These are phyloP conservation scores for Torulaspora microellipsoides DNA, from an alignment of 805 yeast genomes.

Conservation along the genomic window DNA sequence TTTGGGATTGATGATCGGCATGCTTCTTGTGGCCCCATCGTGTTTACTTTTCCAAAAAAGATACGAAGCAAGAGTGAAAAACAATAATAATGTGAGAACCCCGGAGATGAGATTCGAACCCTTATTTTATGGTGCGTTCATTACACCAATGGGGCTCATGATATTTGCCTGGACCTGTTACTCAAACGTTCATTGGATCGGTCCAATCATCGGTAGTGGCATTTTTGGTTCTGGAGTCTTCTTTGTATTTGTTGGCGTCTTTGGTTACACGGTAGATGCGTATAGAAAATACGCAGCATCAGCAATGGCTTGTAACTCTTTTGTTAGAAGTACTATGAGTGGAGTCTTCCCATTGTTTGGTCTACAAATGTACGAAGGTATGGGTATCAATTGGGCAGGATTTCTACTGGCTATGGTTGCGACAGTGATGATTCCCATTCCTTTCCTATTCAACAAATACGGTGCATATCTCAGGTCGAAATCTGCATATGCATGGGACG, in stretches of 20 bases:
- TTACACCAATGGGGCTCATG: conserved; percentile 61
- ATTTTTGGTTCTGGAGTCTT: conserved; percentile 69
- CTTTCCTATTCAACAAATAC: conserved; percentile 47
- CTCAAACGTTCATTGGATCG: conserved; percentile 63
- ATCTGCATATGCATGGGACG: conserved; percentile 46
- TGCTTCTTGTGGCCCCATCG: conserved; percentile 43
- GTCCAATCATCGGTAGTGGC: conserved; percentile 65
- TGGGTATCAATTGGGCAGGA: conserved; percentile 58
- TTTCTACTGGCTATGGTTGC: conserved; percentile 49
- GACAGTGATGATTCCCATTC: conserved; percentile 48
- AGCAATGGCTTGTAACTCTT: conserved; percentile 47
- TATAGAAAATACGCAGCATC: conserved; percentile 53
- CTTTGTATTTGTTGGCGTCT: conserved; percentile 60
- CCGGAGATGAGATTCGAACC: conserved; percentile 61
- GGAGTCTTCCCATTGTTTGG: conserved; percentile 58
- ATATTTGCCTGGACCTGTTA: conserved; percentile 75
- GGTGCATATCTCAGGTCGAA: conserved; percentile 44
- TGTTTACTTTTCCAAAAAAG: conserved; percentile 41
- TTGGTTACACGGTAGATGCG: conserved; percentile 62
- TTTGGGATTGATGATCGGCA: conserved; percentile 52
- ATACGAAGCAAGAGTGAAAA: conserved; percentile 41
- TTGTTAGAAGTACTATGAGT: conserved; percentile 49
- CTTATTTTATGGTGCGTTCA: conserved; percentile 60
- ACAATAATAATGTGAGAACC: conserved; percentile 44
- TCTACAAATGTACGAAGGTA: conserved; percentile 48